phyloP scores from a whole-genome alignment of 116 monocot species.

The Dioscorea cayenensis region DNA sequence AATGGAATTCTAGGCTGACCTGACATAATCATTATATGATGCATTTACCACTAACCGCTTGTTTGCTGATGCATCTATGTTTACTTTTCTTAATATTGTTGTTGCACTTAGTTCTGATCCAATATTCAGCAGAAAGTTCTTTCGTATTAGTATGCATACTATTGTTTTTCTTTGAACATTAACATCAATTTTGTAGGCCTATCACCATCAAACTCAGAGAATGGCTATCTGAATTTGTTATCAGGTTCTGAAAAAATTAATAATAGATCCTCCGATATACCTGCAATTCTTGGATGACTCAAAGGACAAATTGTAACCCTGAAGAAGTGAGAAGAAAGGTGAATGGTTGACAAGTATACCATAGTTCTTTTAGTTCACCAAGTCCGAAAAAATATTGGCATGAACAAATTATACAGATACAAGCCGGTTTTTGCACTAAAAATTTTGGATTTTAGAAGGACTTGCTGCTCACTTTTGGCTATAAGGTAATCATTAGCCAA shows the following conservation, averaged over 20 bases:
- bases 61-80: no score
- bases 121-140: no score
- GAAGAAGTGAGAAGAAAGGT: conserved; percentile 98
- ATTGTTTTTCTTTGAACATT: no score
- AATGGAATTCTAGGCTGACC: no score
- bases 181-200: no score
- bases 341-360: not conserved
- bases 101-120: no score
- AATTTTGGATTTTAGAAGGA: conserved; percentile 93
- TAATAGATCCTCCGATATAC: conserved; percentile 62
- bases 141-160: no score
- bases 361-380: not conserved
- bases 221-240: no score
- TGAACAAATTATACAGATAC: conserved; percentile 52
- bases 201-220: no score
- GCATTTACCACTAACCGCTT: no score
- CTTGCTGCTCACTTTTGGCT: conserved; percentile 94
- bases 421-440: conserved; percentile 93
- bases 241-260: conserved; percentile 21
- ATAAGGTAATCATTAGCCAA: conserved; percentile 51
- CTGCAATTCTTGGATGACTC: conserved; percentile 81
- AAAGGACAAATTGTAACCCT: conserved; percentile 90
- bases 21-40: no score
- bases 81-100: no score
- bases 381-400: not conserved